Conservation (phyloP, 2,329 filamentous ascomycete genomes). For the Fusarium bactridioides region DNA sequence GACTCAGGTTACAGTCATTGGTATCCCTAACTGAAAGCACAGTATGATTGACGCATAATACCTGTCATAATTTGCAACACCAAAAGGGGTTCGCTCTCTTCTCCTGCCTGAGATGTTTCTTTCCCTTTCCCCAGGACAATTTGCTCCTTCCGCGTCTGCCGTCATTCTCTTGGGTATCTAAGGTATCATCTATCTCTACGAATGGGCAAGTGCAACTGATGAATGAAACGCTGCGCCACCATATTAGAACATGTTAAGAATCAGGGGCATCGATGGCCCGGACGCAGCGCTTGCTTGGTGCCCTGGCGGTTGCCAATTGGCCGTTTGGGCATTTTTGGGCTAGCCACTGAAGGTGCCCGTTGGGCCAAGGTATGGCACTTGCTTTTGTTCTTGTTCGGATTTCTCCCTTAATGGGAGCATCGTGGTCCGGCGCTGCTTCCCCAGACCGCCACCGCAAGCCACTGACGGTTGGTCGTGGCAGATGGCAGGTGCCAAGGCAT, state of each 20-base stretch:
- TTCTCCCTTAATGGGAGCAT: neutral
- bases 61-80: neutral
- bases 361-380: neutral
- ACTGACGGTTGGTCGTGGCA: neutral
- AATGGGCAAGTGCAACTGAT: constrained; percentile 28
- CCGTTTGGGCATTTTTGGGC: constrained; percentile 1
- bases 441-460: constrained; percentile 25
- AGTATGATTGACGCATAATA: neutral
- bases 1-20: neutral
- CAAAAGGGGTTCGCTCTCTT: constrained; percentile 7
- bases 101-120: constrained; percentile 15
- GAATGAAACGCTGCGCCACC: constrained; percentile 42
- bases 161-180: constrained; percentile 23
- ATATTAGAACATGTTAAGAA: constrained; percentile 33
- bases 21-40: neutral
- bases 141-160: constrained; percentile 18
- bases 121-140: constrained; percentile 1
- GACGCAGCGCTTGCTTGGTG: constrained; percentile 17
- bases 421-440: neutral
- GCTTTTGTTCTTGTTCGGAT: constrained; percentile 4
- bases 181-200: constrained; percentile 26
- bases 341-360: neutral
- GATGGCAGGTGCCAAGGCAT: neutral
- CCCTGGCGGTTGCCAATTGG: neutral
- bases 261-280: constrained; percentile 19